Percentiles rank a stretch among this genome's conserved stretches.
Evolutionary conservation across 2,329 filamentous ascomycete genomes (phyloP).

Genomic region (Fusarium albosuccineum): DNA sequence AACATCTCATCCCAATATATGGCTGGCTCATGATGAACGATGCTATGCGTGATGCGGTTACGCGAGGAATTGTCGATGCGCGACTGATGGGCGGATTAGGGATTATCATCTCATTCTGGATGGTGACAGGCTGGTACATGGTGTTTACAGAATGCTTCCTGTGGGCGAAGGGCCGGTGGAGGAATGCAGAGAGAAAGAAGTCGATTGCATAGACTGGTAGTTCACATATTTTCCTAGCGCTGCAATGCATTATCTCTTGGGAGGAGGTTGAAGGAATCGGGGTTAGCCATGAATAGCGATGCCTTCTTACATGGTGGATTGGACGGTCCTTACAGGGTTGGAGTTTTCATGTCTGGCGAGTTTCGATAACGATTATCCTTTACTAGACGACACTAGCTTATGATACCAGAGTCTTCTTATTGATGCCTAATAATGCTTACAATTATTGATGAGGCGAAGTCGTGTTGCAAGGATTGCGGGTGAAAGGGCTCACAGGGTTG

Average conservation of each 20-base stretch:
- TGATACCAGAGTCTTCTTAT: conserved; percentile 39
- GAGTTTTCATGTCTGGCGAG: conserved; percentile 14
- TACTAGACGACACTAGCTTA: conserved; percentile 25
- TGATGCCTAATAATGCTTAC: conserved; percentile 5
- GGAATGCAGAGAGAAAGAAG: conserved; percentile 45
- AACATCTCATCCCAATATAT: conserved; percentile 55
- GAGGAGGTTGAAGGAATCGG: conserved; percentile 19
- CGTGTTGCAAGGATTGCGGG: conserved; percentile 31
- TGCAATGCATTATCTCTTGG: conserved; percentile 10
- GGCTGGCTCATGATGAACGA: conserved; percentile 61
- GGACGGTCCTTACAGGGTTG: conserved; percentile 28
- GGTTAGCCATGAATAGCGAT: conserved; percentile 8
- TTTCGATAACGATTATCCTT: conserved; percentile 8
- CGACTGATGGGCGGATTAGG: conserved; percentile 60
- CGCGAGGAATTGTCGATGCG: conserved; percentile 57
- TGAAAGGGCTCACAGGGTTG: conserved; percentile 21
- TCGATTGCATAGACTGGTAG: conserved; percentile 24
- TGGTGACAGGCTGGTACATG: conserved; percentile 62
- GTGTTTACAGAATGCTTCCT: conserved; percentile 61
- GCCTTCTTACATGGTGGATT: conserved; percentile 19
- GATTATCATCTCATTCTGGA: conserved; percentile 64
- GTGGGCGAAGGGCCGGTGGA: conserved; percentile 53
- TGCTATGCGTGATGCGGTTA: conserved; percentile 52
- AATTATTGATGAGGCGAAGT: conserved; percentile 15
- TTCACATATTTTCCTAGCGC: not conserved